phyloP scores from a whole-genome alignment of 202 grass and related monocot species.

The Musa balbisiana region DNA sequence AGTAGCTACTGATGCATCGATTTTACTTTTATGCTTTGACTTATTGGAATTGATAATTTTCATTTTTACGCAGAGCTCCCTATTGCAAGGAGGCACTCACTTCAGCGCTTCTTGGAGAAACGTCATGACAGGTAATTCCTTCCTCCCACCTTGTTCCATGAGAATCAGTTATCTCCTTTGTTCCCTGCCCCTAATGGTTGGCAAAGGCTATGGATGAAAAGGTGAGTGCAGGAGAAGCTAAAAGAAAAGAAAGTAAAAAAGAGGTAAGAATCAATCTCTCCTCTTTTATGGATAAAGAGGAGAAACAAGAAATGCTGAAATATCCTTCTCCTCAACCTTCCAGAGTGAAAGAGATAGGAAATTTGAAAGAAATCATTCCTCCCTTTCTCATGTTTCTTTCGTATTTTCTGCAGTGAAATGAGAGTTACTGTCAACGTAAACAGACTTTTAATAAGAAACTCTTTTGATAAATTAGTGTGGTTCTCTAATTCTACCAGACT shows the following conservation, averaged over 20 bases:
- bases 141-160: neutral
- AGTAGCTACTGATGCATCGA: neutral
- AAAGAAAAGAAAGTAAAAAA: neutral
- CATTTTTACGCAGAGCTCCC: constrained; percentile 56
- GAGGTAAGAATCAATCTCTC: too few species aligned
- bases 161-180: neutral
- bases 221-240: neutral
- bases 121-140: constrained; percentile 68
- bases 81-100: constrained; percentile 94
- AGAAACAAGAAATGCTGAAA: too few species aligned
- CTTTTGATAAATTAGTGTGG: neutral
- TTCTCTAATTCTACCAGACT: neutral
- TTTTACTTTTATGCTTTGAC: neutral
- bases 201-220: neutral
- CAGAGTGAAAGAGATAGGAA: too few species aligned
- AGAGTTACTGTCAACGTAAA: neutral
- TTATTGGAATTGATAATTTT: neutral
- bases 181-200: neutral
- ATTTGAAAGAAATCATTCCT: too few species aligned
- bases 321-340: too few species aligned
- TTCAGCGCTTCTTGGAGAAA: constrained; percentile 89
- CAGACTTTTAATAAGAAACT: neutral
- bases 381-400: neutral
- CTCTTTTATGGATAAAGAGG: too few species aligned
- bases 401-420: too few species aligned